Evolutionary conservation across 176 grass and related monocot genomes (phyloP).

Genomic region (Bonia amplexicaulis): DNA sequence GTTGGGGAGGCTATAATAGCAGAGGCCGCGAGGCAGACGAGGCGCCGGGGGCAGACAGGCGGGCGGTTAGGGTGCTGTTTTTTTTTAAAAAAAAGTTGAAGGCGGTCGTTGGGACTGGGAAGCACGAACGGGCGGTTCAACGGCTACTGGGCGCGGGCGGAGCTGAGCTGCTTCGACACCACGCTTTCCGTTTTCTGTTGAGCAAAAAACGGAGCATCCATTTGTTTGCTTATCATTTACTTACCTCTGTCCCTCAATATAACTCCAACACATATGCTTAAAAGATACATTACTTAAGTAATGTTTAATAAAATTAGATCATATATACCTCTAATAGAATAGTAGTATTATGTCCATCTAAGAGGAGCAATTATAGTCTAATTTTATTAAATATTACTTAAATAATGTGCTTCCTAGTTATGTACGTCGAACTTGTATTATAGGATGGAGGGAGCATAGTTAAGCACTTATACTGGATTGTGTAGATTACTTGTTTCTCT

Average conservation of each 20-base stretch:
- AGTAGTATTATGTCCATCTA: no score
- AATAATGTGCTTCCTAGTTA: no score
- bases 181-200: neutral
- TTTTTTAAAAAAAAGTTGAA: neutral
- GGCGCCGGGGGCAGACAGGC: neutral
- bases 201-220: neutral
- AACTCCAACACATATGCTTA: no score
- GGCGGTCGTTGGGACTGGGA: neutral
- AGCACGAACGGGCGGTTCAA: constrained; percentile 25
- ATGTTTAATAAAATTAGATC: no score
- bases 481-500: no score
- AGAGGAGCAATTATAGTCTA: accelerated
- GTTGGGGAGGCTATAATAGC: constrained; percentile 39
- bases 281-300: no score
- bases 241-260: no score
- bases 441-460: no score
- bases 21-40: neutral
- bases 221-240: neutral
- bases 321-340: no score
- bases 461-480: no score
- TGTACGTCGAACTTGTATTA: no score
- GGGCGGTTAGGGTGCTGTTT: neutral
- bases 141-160: constrained; percentile 40
- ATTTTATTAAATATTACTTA: no score
- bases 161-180: neutral